These are phyloP conservation scores for Picea engelmannii DNA, from an alignment of 83 land plant species.

Conservation along the genomic window DNA sequence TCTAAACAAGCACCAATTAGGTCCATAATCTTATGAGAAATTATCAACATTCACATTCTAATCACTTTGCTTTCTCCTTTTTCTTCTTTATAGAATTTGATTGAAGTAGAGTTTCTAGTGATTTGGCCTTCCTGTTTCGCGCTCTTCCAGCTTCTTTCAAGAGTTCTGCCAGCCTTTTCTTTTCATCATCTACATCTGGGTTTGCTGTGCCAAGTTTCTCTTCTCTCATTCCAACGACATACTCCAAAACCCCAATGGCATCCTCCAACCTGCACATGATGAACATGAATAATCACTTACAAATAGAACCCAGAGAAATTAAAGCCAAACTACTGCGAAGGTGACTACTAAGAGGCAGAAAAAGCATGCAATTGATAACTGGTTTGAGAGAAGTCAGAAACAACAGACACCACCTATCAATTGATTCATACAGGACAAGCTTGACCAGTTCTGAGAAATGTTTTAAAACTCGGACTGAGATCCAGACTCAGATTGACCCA, in stretches of 20 bases:
- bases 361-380: too few relatives aligned
- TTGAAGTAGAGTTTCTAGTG: conserved; percentile 43
- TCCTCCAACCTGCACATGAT: conserved; percentile 65
- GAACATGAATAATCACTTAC: neutral
- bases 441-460: neutral
- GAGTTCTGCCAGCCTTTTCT: conserved; percentile 67
- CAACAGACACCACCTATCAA: neutral
- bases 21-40: neutral
- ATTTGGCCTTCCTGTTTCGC: conserved; percentile 50
- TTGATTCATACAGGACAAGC: neutral
- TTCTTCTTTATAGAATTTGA: conserved; percentile 22
- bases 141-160: conserved; percentile 71
- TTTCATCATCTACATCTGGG: conserved; percentile 87
- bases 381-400: too few relatives aligned
- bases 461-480: too few relatives aligned
- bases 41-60: neutral
- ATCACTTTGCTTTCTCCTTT: conserved; percentile 16
- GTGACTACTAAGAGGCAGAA: too few relatives aligned
- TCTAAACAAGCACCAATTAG: conserved; percentile 8
- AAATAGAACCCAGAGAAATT: neutral
- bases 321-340: neutral
- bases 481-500: too few relatives aligned
- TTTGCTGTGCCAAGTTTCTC: conserved; percentile 93
- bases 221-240: conserved; percentile 74
- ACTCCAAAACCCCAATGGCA: conserved; percentile 76